A percentile compares a stretch with the other conserved stretches of the same genome.
Conservation (phyloP, 2,329 filamentous ascomycete species). For the Stagonosporopsis chrysanthemi region DNA sequence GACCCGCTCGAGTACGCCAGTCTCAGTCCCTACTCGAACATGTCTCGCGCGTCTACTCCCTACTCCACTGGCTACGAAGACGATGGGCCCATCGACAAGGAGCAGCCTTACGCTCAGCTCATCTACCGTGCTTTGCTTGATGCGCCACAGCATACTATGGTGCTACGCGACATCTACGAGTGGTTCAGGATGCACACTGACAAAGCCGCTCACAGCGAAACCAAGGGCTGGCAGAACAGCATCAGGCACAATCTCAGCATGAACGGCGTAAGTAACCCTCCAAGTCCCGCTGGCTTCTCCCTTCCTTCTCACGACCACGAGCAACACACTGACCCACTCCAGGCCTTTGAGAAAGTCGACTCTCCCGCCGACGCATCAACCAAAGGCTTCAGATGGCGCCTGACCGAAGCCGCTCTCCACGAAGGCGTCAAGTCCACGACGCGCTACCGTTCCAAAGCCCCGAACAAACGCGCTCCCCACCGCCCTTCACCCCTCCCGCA, state of each 20-base stretch:
- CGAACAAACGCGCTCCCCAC: conserved; percentile 52
- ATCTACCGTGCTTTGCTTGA: conserved; percentile 79
- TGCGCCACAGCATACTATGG: conserved; percentile 72
- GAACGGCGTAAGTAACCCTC: conserved; percentile 75
- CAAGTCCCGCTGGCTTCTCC: neutral
- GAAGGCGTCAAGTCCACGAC: conserved; percentile 87
- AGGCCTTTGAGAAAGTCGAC: conserved; percentile 65
- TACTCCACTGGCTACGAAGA: conserved; percentile 18
- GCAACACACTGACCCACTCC: conserved; percentile 19
- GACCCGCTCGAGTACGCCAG: conserved; percentile 28
- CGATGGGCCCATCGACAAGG: conserved; percentile 48
- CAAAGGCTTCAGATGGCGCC: conserved; percentile 78
- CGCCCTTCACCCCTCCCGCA: conserved; percentile 44
- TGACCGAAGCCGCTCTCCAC: conserved; percentile 72
- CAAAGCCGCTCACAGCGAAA: conserved; percentile 68
- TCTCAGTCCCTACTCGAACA: conserved; percentile 32
- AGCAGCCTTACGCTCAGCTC: conserved; percentile 80
- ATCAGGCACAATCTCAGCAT: conserved; percentile 96
- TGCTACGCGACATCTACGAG: conserved; percentile 84
- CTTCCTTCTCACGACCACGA: neutral
- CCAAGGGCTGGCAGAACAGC: conserved; percentile 87
- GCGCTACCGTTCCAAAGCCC: conserved; percentile 56
- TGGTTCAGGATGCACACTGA: conserved; percentile 87
- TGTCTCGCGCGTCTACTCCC: conserved; percentile 34
- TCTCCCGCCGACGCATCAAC: conserved; percentile 61